Evolutionary conservation across 2,329 filamentous ascomycete genomes (phyloP), one percentile per base, ranked within the genome.

Genomic region (Cladosporium sp.): DNA sequence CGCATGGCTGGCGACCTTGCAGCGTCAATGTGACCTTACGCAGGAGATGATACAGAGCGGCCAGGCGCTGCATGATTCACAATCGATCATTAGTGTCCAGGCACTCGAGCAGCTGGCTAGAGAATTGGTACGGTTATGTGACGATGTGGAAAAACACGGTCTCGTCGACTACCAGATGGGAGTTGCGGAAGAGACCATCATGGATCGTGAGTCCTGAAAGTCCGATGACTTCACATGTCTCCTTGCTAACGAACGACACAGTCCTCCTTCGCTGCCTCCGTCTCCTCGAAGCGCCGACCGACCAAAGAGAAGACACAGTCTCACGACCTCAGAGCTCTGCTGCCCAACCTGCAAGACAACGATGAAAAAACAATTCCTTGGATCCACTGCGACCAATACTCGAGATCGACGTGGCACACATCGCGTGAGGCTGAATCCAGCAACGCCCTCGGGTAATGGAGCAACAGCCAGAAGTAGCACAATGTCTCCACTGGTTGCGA

Each of bases 91-190:
- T 65, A 82, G 83, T 32, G 79, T 83, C 62, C 86, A 88, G 2
- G 82, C 79, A 22, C 79, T 97, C 49, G 85, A 89, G 66, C 86
- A 85, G 64, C 87, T 97, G 83, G 91, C 90, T 12, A 87, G 88
- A 56, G 88, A 96, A 66, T 75, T 99, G 28, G 82, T 96, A 57
- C 83, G 86, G 51, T 79, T 96, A 51, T 96, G 92, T 70, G 91
- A 97, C 70, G 83, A 83, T 51, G 83, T 97, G 61, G 93, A 97
- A 73, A 87, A 88, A 64, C 87, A 95, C 70, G 94, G 94, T n/a
- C 77, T 99, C 48, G 91, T 99, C 10, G 94, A 99, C 75, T 99
- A 97, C 71, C 89, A 97, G 68, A 95, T 96, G 77, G 94, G 94
- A 8, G 90, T 97, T 24, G 95, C 91, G 84, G 94, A 97, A 74